These are phyloP conservation scores for Yamadazyma oceani DNA, from an alignment of 1,139 yeast species.

Conservation along the genomic window DNA sequence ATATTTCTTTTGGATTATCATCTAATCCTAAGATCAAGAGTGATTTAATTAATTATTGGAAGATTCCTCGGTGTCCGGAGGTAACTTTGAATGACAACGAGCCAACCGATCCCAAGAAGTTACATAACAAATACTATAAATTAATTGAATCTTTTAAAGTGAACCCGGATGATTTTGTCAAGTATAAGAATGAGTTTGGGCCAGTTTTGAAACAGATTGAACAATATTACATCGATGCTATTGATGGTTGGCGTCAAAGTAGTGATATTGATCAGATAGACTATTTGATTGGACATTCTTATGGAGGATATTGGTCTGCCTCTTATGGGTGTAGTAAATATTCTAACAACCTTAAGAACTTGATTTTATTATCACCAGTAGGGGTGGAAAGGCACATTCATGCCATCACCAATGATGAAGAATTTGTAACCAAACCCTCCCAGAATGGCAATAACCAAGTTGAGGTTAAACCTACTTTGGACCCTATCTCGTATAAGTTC, in stretches of 20 bases:
- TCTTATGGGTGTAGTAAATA: conserved; percentile 33
- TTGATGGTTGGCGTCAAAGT: conserved; percentile 40
- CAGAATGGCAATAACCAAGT: conserved; percentile 1
- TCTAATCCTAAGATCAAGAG: conserved; percentile 53
- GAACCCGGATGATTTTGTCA: conserved; percentile 25
- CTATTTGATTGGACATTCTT: conserved; percentile 45
- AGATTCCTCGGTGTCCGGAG: conserved; percentile 29
- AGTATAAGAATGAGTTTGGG: conserved; percentile 37
- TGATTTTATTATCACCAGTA: conserved; percentile 83
- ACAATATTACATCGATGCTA: conserved; percentile 34
- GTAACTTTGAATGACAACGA: conserved; percentile 30
- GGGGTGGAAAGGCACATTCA: conserved; percentile 79
- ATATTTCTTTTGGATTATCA: conserved; percentile 83
- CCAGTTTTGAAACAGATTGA: conserved; percentile 45
- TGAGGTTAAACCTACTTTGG: conserved; percentile 32
- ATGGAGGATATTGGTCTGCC: conserved; percentile 49
- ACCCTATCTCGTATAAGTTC: conserved; percentile 38
- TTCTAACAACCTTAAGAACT: conserved; percentile 61
- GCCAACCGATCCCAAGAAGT: conserved; percentile 29
- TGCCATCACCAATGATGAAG: conserved; percentile 50
- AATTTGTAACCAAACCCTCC: conserved; percentile 16
- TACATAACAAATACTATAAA: conserved; percentile 45
- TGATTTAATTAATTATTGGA: conserved; percentile 16
- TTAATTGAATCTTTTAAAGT: conserved; percentile 36
- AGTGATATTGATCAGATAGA: conserved; percentile 36